Percentiles rank a stretch among this genome's conserved stretches.
Evolutionary conservation across 331 rosid species (phyloP).

Genomic region (Prunus yedoensis): DNA sequence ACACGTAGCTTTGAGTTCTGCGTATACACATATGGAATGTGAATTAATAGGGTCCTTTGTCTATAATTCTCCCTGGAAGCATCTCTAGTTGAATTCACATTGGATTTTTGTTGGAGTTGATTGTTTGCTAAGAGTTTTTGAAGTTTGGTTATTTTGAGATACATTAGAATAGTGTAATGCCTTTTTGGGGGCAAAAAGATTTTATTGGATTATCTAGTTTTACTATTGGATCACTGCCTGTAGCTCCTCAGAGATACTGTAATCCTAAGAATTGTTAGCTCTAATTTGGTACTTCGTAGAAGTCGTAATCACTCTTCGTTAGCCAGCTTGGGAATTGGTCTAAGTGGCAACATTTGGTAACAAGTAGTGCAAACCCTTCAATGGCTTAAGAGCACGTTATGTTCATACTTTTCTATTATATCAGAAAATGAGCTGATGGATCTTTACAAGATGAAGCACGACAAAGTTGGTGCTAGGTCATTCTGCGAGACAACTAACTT

Average conservation of each 20-base stretch:
- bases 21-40: not conserved
- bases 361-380: conserved; percentile 22
- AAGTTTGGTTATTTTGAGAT: not conserved
- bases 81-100: not conserved
- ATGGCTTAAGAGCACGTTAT: conserved; percentile 21
- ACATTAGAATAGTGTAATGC: not conserved
- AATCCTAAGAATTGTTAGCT: not conserved
- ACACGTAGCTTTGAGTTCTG: not conserved
- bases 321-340: not conserved
- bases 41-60: not conserved
- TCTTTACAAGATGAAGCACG: conserved; percentile 29
- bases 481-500: conserved; percentile 1
- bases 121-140: conserved; percentile 1
- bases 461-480: conserved; percentile 18
- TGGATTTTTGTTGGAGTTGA: not conserved
- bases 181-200: not conserved
- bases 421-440: conserved; percentile 16
- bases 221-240: not conserved
- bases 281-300: not conserved
- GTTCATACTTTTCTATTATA: conserved; percentile 8
- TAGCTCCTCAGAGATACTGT: not conserved
- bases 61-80: not conserved
- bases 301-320: not conserved
- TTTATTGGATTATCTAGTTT: conserved; percentile 11
- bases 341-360: conserved; percentile 10